Percentiles rank a stretch among this genome's conserved stretches.
Conservation (phyloP, 2,329 filamentous ascomycete species). For the Myriosclerotinia curreyana region DNA sequence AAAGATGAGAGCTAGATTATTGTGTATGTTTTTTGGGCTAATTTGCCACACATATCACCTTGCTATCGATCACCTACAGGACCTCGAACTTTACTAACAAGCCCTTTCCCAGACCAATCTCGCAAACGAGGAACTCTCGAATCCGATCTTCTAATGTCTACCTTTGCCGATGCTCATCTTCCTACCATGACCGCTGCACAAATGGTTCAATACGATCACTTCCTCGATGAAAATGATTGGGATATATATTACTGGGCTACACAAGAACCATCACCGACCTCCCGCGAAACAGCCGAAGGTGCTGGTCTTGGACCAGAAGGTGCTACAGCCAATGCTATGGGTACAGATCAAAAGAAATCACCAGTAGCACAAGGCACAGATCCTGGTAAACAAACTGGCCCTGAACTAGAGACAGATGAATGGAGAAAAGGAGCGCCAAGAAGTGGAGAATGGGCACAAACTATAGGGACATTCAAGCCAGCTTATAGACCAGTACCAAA, state of each 20-base stretch:
- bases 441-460: conserved; percentile 92
- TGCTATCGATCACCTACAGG: not conserved
- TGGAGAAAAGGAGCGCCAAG: conserved; percentile 40
- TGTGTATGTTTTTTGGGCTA: conserved; percentile 46
- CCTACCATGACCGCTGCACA: conserved; percentile 68
- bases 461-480: conserved; percentile 88
- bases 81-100: conserved; percentile 19
- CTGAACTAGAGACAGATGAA: conserved; percentile 32
- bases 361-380: conserved; percentile 33
- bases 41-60: not conserved
- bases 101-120: conserved; percentile 71
- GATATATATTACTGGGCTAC: conserved; percentile 99
- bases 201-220: conserved; percentile 80
- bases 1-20: conserved; percentile 85
- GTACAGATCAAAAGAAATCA: conserved; percentile 15
- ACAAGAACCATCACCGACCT: conserved; percentile 66
- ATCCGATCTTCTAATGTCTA: conserved; percentile 91
- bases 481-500: conserved; percentile 86
- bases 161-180: conserved; percentile 82
- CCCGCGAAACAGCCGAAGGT: conserved; percentile 54
- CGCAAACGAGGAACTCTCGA: conserved; percentile 95
- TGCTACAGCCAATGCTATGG: conserved; percentile 19
- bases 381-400: conserved; percentile 28
- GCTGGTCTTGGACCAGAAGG: conserved; percentile 41
- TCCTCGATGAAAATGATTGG: conserved; percentile 99